Conservation (phyloP, 495 filamentous ascomycete genomes). For the Bacidia gigantensis region DNA sequence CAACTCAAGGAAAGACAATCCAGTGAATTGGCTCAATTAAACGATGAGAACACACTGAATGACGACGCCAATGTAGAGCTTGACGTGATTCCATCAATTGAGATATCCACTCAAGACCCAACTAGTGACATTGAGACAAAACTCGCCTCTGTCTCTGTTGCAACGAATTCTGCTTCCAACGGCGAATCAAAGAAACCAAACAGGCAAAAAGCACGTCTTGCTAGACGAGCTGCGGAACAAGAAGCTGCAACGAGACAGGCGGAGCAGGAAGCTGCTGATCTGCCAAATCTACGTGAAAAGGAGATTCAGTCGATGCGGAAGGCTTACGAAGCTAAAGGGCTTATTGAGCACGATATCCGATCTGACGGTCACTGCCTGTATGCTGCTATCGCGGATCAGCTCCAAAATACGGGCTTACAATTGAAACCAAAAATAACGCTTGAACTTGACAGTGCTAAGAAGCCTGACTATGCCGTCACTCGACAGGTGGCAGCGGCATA, state of each 20-base stretch:
- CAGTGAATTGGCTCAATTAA: conserved; percentile 47
- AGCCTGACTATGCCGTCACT: conserved; percentile 10
- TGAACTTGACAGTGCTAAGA: not conserved
- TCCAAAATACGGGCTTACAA: conserved; percentile 34
- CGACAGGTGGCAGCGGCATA: conserved; percentile 41
- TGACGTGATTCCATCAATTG: not conserved
- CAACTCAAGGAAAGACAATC: conserved; percentile 54
- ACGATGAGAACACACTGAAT: conserved; percentile 20
- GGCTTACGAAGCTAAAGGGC: conserved; percentile 43
- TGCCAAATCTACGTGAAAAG: conserved; percentile 57
- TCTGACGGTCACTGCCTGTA: conserved; percentile 97
- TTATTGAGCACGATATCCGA: conserved; percentile 65
- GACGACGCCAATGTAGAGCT: conserved; percentile 15
- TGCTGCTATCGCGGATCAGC: conserved; percentile 76
- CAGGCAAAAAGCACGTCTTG: conserved; percentile 79
- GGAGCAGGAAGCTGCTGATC: conserved; percentile 54
- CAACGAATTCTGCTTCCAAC: conserved; percentile 7
- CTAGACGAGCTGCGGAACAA: conserved; percentile 73
- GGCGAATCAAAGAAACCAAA: conserved; percentile 57
- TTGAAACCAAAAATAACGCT: conserved; percentile 26
- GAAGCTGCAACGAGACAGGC: conserved; percentile 54
- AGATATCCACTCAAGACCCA: not conserved
- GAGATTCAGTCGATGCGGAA: conserved; percentile 58
- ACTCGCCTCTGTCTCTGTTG: not conserved
- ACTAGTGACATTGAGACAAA: not conserved